Conservation (phyloP, 169 alveolate species). For the Cyclospora cayetanensis region DNA sequence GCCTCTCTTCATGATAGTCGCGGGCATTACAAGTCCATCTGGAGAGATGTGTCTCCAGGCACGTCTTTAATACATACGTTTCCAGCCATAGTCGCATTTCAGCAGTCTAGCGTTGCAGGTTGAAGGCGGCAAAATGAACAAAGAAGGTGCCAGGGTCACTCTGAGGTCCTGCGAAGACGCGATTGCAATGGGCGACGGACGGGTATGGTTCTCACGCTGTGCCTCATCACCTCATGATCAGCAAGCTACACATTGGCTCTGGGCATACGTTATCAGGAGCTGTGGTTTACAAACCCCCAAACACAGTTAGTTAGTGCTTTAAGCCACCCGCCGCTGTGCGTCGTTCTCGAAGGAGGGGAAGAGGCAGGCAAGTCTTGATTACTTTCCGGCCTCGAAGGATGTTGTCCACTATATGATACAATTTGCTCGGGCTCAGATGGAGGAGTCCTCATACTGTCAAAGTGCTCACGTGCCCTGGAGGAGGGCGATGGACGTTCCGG, state of each 20-base stretch:
- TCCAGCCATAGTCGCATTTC: neutral
- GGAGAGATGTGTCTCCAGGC: constrained; percentile 91
- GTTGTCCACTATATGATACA: too few relatives aligned
- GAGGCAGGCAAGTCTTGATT: constrained; percentile 12
- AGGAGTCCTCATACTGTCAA: constrained; percentile 78
- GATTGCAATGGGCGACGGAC: constrained; percentile 84
- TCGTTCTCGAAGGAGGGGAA: constrained; percentile 78
- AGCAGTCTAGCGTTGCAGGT: constrained; percentile 63
- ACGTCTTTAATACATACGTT: neutral
- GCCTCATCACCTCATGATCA: neutral
- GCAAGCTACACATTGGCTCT: neutral
- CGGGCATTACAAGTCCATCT: constrained; percentile 87
- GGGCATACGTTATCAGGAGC: constrained; percentile 60
- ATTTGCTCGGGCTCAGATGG: constrained; percentile 56
- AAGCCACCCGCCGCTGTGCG: constrained; percentile 78
- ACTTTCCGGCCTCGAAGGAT: neutral
- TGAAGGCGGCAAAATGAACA: constrained; percentile 83
- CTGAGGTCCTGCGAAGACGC: constrained; percentile 86
- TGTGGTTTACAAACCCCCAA: constrained; percentile 76
- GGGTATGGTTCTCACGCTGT: constrained; percentile 69
- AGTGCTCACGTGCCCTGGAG: constrained; percentile 83
- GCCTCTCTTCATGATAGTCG: constrained; percentile 86
- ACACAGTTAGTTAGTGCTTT: constrained; percentile 77
- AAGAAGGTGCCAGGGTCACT: constrained; percentile 82
- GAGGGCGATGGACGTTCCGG: constrained; percentile 85